These are phyloP conservation scores for Alternaria longipes DNA, from an alignment of 2,329 filamentous ascomycete genomes.

Conservation along the genomic window DNA sequence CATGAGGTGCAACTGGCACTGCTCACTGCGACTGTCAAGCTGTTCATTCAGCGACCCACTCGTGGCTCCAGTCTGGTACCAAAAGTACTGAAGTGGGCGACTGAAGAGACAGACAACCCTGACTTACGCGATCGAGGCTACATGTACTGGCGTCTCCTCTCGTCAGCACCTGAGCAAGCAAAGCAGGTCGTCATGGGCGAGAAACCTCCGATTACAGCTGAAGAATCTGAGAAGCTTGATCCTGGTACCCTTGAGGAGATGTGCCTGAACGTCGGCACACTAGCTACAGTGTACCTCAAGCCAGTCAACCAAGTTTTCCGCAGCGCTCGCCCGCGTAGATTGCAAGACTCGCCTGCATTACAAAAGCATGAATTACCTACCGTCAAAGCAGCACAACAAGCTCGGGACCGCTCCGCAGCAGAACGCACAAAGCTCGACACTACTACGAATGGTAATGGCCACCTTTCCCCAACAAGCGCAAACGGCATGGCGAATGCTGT, in stretches of 20 bases:
- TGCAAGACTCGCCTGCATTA: constrained; percentile 85
- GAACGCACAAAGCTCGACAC: constrained; percentile 44
- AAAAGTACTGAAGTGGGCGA: constrained; percentile 97
- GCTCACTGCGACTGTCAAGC: constrained; percentile 93
- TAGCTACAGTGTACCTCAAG: constrained; percentile 97
- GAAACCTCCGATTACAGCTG: constrained; percentile 92
- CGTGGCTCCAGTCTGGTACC: constrained; percentile 94
- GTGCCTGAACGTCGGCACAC: constrained; percentile 93
- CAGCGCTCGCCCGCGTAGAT: constrained; percentile 78
- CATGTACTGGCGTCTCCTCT: constrained; percentile 99
- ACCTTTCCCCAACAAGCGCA: constrained; percentile 34
- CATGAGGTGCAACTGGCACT: constrained; percentile 95
- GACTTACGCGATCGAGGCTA: constrained; percentile 95
- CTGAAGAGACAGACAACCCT: constrained; percentile 98
- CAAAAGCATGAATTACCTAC: constrained; percentile 75
- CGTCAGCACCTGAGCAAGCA: constrained; percentile 86
- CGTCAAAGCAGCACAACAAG: constrained; percentile 56
- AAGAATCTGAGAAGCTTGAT: constrained; percentile 91
- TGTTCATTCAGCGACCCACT: constrained; percentile 96
- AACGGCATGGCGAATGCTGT: constrained; percentile 74
- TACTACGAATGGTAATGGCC: constrained; percentile 37
- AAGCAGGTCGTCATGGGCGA: constrained; percentile 95
- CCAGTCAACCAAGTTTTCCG: constrained; percentile 97
- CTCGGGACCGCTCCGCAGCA: constrained; percentile 43
- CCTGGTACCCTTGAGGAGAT: constrained; percentile 93